Evolutionary conservation across 257 asterid species (phyloP).

Genomic region (Scutellaria minor): DNA sequence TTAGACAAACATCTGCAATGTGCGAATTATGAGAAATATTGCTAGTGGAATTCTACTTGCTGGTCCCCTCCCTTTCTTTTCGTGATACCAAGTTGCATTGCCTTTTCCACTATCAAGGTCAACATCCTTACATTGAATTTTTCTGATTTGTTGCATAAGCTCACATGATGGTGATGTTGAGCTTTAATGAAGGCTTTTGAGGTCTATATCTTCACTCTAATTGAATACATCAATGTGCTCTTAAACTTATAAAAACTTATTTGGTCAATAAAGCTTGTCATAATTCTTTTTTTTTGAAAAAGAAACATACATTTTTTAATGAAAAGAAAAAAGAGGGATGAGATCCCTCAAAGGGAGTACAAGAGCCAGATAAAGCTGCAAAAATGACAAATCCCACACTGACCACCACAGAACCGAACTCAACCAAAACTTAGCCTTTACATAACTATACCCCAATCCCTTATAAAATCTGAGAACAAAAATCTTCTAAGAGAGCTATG

Average conservation of each 20-base stretch:
- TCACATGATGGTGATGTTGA: slow-evolving; percentile 5
- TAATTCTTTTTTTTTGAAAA: background rate
- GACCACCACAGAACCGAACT: too few species aligned
- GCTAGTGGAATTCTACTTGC: background rate
- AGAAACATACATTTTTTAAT: too few species aligned
- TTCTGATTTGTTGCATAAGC: background rate
- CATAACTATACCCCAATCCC: too few species aligned
- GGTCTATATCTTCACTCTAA: background rate
- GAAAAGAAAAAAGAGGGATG: too few species aligned
- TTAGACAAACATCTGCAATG: background rate
- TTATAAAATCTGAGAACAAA: too few species aligned
- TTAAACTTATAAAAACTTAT: background rate
- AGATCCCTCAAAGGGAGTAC: too few species aligned
- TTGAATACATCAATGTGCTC: background rate
- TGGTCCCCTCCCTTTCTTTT: background rate
- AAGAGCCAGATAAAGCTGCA: too few species aligned
- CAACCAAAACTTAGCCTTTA: too few species aligned
- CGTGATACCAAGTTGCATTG: background rate
- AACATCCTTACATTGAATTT: background rate
- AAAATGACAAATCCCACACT: too few species aligned
- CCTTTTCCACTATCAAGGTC: background rate
- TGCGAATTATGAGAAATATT: background rate
- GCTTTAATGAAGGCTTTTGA: background rate
- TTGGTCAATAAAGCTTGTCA: background rate
- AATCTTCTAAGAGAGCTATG: too few species aligned